Evolutionary conservation across 139 green algal genomes (phyloP).

Genomic region (Coelastrella sp.): DNA sequence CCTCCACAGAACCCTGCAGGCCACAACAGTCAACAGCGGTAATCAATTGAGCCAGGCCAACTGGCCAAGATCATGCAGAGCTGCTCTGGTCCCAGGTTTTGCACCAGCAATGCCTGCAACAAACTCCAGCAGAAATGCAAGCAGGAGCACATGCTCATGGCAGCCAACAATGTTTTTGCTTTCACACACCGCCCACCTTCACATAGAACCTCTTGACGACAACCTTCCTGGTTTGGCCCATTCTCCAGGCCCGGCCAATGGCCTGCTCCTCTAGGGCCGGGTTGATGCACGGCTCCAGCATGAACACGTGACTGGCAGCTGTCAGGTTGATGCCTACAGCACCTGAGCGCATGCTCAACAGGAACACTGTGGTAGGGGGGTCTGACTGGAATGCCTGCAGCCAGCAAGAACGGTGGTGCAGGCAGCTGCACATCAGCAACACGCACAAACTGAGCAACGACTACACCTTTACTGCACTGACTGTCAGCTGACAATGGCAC

Average conservation of each 20-base stretch:
- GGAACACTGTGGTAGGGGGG: slow-evolving; percentile 79
- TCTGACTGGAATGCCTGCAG: slow-evolving; percentile 78
- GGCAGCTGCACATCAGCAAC: too few relatives aligned
- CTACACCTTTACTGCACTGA: too few relatives aligned
- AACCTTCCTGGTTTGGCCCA: slow-evolving; percentile 81
- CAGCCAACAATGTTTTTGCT: background rate
- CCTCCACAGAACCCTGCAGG: slow-evolving; percentile 69
- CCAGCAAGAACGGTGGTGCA: too few relatives aligned
- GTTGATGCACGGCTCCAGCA: slow-evolving; percentile 87
- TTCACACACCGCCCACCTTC: slow-evolving; percentile 50
- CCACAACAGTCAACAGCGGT: background rate
- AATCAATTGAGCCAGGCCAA: background rate
- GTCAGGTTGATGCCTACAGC: slow-evolving; percentile 71
- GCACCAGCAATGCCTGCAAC: background rate
- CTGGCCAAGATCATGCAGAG: background rate
- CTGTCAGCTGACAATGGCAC: too few relatives aligned
- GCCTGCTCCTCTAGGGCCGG: slow-evolving; percentile 78
- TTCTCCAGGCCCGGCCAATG: slow-evolving; percentile 76
- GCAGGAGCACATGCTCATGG: background rate
- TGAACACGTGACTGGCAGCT: slow-evolving; percentile 71
- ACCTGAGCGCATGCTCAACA: slow-evolving; percentile 71
- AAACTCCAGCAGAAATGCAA: background rate
- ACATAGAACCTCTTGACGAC: slow-evolving; percentile 75
- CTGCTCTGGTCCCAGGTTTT: too few relatives aligned
- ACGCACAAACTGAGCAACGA: too few relatives aligned